Conservation (phyloP, 768 basidiomycete genomes). For the Daedaleopsis sinensis region DNA sequence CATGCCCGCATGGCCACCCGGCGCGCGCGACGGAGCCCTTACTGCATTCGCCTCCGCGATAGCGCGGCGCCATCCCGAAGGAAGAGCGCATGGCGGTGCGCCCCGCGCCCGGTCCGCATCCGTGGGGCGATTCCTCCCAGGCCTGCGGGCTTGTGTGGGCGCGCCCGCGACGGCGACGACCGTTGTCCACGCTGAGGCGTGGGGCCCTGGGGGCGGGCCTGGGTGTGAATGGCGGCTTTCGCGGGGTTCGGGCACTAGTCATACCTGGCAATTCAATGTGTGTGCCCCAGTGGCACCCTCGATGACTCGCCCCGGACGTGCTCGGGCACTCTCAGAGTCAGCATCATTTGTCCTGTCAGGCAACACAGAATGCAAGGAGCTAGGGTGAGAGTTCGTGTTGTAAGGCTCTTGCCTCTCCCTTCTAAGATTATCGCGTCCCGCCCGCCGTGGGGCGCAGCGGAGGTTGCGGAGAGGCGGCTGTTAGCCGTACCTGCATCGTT, state of each 20-base stretch:
- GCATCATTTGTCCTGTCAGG: no score
- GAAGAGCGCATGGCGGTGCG: conserved; percentile 5
- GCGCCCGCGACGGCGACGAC: conserved; percentile 1
- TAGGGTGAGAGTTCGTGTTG: neutral
- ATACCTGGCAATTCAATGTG: neutral
- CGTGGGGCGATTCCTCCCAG: conserved; percentile 12
- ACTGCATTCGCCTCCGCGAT: neutral
- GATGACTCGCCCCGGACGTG: no score
- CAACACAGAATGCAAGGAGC: no score
- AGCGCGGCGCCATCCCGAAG: neutral
- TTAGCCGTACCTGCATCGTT: neutral
- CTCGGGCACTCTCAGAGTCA: no score
- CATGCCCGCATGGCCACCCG: conserved; percentile 9
- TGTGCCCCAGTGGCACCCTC: no score
- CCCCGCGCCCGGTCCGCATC: neutral
- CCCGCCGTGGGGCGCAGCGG: neutral
- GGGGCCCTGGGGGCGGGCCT: conserved; percentile 1
- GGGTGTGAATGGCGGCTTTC: neutral
- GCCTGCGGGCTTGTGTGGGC: neutral
- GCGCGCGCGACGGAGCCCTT: neutral
- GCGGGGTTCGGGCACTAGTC: neutral
- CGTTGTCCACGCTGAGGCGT: conserved; percentile 1
- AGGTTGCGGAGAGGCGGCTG: neutral
- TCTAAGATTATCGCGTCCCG: neutral
- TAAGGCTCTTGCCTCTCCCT: neutral